Percentiles rank a stretch among this genome's conserved stretches.
Conservation (phyloP, 192 early-diverging fungal species). For the Podila clonocystis region DNA sequence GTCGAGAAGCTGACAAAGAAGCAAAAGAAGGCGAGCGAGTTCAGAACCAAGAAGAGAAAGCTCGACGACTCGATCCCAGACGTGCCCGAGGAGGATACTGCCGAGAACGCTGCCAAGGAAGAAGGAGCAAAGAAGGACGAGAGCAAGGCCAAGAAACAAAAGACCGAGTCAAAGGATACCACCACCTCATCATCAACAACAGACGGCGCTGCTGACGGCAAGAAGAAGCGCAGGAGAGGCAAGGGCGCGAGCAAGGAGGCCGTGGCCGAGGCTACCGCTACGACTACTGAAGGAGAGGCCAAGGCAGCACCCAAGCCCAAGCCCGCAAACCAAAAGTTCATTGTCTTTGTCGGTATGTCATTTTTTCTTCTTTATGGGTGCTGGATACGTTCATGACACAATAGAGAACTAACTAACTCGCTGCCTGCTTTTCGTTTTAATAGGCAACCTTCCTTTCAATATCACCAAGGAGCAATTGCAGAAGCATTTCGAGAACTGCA, state of each 20-base stretch:
- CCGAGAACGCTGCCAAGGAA: slow-evolving; percentile 8
- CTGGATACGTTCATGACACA: background rate
- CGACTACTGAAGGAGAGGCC: background rate
- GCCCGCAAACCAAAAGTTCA: slow-evolving; percentile 37
- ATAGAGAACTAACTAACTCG: too few species aligned
- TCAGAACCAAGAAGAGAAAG: slow-evolving; percentile 59
- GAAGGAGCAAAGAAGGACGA: slow-evolving; percentile 5
- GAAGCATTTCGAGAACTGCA: slow-evolving; percentile 66
- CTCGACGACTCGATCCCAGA: slow-evolving; percentile 41
- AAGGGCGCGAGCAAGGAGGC: slow-evolving; percentile 28
- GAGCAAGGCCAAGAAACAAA: slow-evolving; percentile 1
- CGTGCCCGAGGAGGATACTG: slow-evolving; percentile 36
- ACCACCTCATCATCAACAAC: slow-evolving; percentile 8
- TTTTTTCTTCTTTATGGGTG: too few species aligned
- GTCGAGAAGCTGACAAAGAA: slow-evolving; percentile 62
- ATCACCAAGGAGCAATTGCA: slow-evolving; percentile 70
- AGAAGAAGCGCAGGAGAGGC: slow-evolving; percentile 48
- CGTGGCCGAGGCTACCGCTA: background rate
- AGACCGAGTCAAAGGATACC: background rate
- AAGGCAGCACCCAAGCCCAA: slow-evolving; percentile 20
- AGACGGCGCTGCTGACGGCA: slow-evolving; percentile 12
- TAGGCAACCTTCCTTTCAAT: slow-evolving; percentile 72
- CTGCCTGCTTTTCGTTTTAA: slow-evolving; percentile 8
- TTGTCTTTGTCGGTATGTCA: slow-evolving; percentile 48
- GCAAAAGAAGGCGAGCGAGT: slow-evolving; percentile 59